Conservation (phyloP, 768 basidiomycete species). For the Russula dissimulans region DNA sequence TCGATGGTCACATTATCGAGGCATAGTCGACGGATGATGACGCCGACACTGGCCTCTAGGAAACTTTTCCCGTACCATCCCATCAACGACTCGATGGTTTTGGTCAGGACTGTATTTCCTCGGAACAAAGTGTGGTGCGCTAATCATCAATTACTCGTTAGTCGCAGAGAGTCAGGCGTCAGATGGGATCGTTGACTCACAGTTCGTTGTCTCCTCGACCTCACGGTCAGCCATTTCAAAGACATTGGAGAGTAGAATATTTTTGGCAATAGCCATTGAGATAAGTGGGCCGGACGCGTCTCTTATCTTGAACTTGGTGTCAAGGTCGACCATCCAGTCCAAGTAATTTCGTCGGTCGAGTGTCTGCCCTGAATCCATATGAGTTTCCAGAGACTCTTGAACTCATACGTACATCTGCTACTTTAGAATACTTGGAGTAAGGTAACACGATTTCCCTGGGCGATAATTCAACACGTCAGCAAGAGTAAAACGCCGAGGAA, state of each 20-base stretch:
- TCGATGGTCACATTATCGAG: constrained; percentile 71
- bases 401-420: constrained; percentile 43
- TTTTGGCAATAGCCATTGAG: constrained; percentile 59
- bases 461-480: background rate
- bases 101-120: constrained; percentile 42
- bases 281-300: constrained; percentile 52
- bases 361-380: constrained; percentile 29
- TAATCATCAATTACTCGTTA: constrained; percentile 25
- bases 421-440: constrained; percentile 45
- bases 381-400: background rate
- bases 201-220: constrained; percentile 57
- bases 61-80: constrained; percentile 72
- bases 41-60: constrained; percentile 72
- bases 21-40: constrained; percentile 58
- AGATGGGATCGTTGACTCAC: constrained; percentile 33
- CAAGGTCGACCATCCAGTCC: constrained; percentile 67
- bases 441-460: constrained; percentile 74
- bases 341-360: constrained; percentile 54
- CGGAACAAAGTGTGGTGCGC: constrained; percentile 74
- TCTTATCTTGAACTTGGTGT: constrained; percentile 57
- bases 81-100: constrained; percentile 72
- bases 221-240: constrained; percentile 61
- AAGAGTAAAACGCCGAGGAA: background rate
- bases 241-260: constrained; percentile 57
- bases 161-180: background rate